Evolutionary conservation across 169 alveolate species (phyloP).

Genomic region (Hepatocystis sp.): DNA sequence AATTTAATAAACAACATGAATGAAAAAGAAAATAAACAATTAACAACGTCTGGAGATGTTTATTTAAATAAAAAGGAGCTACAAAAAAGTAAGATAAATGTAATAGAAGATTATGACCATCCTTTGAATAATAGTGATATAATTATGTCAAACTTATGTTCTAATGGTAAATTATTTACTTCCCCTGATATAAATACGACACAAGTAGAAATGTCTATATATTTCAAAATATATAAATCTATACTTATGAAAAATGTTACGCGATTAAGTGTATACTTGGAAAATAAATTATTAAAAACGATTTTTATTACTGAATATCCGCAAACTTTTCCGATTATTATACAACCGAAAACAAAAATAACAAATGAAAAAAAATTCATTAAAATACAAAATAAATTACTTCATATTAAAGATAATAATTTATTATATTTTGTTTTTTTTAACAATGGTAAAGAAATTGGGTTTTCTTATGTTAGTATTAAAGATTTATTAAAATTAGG

Average conservation of each 20-base stretch:
- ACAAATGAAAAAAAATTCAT: constrained; percentile 16
- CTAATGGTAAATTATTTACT: no score
- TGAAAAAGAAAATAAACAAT: not conserved
- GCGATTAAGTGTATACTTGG: constrained; percentile 22
- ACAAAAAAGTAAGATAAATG: no score
- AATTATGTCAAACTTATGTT: no score
- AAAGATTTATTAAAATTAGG: constrained; percentile 41
- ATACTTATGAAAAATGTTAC: constrained; percentile 42
- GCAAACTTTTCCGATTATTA: constrained; percentile 45
- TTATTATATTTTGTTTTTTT: constrained; percentile 35
- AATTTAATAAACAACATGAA: not conserved
- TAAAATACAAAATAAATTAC: constrained; percentile 53
- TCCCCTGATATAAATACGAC: no score
- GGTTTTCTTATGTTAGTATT: constrained; percentile 54
- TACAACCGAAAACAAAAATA: constrained; percentile 26
- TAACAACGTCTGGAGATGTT: no score
- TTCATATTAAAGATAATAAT: constrained; percentile 37
- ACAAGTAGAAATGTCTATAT: no score
- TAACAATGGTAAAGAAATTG: constrained; percentile 55
- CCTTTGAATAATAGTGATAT: no score
- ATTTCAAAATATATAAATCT: constrained; percentile 64
- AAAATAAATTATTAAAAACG: constrained; percentile 26
- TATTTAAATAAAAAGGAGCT: no score
- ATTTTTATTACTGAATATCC: constrained; percentile 62
- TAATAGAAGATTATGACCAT: no score